Base-by-base conservation (phyloP, 1,139 yeast species). In the Suhomyces taliae region DNA sequence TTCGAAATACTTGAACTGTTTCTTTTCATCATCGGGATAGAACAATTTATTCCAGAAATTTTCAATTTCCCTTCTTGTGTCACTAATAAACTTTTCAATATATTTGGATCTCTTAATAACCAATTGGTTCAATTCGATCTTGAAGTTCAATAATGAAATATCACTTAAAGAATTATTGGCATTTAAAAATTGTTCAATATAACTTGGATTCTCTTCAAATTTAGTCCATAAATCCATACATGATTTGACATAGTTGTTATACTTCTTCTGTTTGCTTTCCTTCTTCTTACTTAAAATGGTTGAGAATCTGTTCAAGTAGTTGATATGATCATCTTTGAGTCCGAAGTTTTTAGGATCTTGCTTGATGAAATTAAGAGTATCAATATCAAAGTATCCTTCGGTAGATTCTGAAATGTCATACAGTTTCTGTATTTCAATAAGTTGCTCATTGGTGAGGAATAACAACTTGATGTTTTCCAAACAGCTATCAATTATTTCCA, bases 71-170 rank as follows among this genome's bases (percentile, higher is more conserved):
- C 58, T 58, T 59, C 91, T 74, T 1, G 88, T 73, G 41, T 82
- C 86, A 11, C 70, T 61, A 11, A 91, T 85, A 51, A 91, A 84
- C 24, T 79, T 80, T 46, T 86, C 85, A 34, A 90, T 81, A 53
- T 78, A 79, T 48, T 81, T 78, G 14, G 82, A 76, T 55, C 95
- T 81, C 63, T 82, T 81, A 27, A 72, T 69, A 44, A 79, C 74
- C 34, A 91, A 71, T 48, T 87, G 74, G 27, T 72, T 72, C 41
- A 85, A 64, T 58, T 90, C 93, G 37, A 58, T 56, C 50, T 80
- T 77, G 52, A 82, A 79, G 40, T 68, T 66, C 38, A 64, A 53
- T 15, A 74, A 49, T 0, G 78, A 65, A 11, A 54, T 48, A 43
- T 75, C 79, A 8, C 71, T 79, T 62, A 63, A 56, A 41, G 66